Evolutionary conservation across 768 basidiomycete genomes (phyloP).

Genomic region (Trametes cingulata): DNA sequence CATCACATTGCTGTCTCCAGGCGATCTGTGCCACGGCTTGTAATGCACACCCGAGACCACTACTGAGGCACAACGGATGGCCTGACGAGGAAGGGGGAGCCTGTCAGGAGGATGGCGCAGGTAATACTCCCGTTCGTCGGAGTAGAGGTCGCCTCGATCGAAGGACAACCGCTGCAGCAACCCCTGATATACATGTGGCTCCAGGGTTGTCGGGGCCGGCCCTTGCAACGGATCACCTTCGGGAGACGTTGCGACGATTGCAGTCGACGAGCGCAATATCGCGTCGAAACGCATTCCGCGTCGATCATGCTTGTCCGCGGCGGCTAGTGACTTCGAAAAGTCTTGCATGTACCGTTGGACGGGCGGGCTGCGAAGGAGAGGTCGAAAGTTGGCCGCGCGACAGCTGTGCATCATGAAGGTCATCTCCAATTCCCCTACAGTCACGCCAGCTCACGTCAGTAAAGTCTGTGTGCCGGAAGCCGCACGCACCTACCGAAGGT

Average conservation of each 20-base stretch:
- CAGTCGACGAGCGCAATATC: not conserved
- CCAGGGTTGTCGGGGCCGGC: not conserved
- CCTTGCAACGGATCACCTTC: not conserved
- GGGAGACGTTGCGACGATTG: not conserved
- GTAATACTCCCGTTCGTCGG: not conserved
- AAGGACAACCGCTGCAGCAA: not conserved
- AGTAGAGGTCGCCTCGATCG: not conserved
- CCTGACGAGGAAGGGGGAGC: not conserved
- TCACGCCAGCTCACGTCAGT: no score
- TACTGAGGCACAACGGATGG: not conserved
- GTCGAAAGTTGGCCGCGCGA: constrained; percentile 3
- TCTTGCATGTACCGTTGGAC: not conserved
- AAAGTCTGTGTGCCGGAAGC: not conserved
- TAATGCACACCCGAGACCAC: not conserved
- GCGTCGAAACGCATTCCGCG: not conserved
- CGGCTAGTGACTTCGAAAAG: not conserved
- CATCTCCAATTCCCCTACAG: not conserved
- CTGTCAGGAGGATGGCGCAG: not conserved
- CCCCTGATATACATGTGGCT: not conserved
- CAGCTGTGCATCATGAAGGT: not conserved
- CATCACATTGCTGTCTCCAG: not conserved
- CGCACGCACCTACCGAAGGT: not conserved
- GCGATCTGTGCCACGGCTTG: not conserved
- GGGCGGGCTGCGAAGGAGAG: not conserved
- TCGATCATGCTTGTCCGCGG: not conserved